These are phyloP conservation scores for Colletotrichum spinosum DNA, from an alignment of 2,329 filamentous ascomycete species.

Conservation along the genomic window DNA sequence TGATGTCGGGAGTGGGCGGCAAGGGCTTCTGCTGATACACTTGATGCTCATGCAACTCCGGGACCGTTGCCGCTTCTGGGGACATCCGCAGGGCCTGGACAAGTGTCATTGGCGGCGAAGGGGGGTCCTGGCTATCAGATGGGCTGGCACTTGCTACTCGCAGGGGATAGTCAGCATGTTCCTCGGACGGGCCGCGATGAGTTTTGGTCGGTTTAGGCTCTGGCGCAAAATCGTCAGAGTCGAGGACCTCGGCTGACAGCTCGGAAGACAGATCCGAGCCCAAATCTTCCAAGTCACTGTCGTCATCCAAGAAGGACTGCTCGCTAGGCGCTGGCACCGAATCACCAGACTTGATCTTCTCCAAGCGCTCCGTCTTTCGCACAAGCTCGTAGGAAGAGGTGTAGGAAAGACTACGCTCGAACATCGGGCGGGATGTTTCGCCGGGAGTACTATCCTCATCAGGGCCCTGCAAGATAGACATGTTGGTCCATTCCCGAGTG, in stretches of 20 bases:
- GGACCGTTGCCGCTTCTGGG: constrained; percentile 50
- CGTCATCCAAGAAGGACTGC: constrained; percentile 60
- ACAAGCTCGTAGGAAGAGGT: constrained; percentile 64
- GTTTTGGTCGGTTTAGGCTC: constrained; percentile 12
- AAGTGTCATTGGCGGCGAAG: constrained; percentile 61
- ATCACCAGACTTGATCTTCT: constrained; percentile 53
- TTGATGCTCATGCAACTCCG: constrained; percentile 54
- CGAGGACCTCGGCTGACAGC: constrained; percentile 63
- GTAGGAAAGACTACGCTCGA: constrained; percentile 18
- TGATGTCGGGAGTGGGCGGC: constrained; percentile 63
- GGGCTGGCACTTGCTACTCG: constrained; percentile 20
- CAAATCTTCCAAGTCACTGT: constrained; percentile 57
- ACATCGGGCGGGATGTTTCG: constrained; percentile 37
- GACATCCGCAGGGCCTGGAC: constrained; percentile 59
- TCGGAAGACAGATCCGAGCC: constrained; percentile 73
- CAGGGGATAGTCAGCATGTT: constrained; percentile 26
- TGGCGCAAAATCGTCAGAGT: constrained; percentile 39
- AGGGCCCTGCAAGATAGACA: constrained; percentile 64
- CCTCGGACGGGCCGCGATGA: constrained; percentile 24
- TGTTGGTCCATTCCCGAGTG: constrained; percentile 64
- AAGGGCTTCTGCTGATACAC: constrained; percentile 58
- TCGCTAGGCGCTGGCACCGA: constrained; percentile 45
- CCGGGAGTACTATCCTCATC: constrained; percentile 50
- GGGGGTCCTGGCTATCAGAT: constrained; percentile 35
- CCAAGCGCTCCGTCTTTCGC: constrained; percentile 64